Conservation (phyloP, 148 eudicot species). For the Fallopia convolvulus region DNA sequence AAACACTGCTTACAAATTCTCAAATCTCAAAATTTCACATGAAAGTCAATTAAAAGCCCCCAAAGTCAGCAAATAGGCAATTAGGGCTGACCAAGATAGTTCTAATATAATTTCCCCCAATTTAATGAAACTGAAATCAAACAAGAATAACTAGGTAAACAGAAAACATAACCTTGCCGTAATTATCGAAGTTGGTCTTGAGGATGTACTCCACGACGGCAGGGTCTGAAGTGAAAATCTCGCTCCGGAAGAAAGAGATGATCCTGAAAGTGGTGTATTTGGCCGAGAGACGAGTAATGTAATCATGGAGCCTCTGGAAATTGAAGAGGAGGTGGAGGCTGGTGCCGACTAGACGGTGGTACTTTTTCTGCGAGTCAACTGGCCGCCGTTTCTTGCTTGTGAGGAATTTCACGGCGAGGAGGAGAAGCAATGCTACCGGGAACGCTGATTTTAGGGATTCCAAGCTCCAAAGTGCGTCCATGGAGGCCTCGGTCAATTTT, state of each 20-base stretch:
- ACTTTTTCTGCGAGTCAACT: slow-evolving; percentile 18
- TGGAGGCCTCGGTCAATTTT: background rate
- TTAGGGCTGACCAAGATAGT: background rate
- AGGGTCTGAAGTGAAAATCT: slow-evolving; percentile 64
- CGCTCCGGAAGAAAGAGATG: slow-evolving; percentile 39
- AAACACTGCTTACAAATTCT: background rate
- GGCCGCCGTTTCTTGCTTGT: background rate
- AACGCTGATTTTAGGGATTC: background rate
- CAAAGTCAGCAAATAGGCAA: background rate
- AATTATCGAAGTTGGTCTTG: slow-evolving; percentile 52
- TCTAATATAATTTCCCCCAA: background rate
- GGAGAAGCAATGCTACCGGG: background rate
- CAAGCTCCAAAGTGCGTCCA: background rate
- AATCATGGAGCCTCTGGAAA: slow-evolving; percentile 46
- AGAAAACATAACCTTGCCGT: slow-evolving; percentile 36
- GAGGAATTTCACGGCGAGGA: slow-evolving; percentile 14
- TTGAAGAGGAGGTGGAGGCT: slow-evolving; percentile 38
- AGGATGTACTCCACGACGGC: slow-evolving; percentile 56
- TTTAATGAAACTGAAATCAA: background rate
- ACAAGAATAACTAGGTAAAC: background rate
- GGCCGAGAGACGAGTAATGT: slow-evolving; percentile 49
- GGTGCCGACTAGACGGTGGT: slow-evolving; percentile 54
- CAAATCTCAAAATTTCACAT: background rate
- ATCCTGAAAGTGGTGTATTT: slow-evolving; percentile 55
- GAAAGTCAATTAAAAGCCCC: background rate